These are phyloP conservation scores for Pleurotus tuber-regium DNA, from an alignment of 768 basidiomycete species.

Conservation along the genomic window DNA sequence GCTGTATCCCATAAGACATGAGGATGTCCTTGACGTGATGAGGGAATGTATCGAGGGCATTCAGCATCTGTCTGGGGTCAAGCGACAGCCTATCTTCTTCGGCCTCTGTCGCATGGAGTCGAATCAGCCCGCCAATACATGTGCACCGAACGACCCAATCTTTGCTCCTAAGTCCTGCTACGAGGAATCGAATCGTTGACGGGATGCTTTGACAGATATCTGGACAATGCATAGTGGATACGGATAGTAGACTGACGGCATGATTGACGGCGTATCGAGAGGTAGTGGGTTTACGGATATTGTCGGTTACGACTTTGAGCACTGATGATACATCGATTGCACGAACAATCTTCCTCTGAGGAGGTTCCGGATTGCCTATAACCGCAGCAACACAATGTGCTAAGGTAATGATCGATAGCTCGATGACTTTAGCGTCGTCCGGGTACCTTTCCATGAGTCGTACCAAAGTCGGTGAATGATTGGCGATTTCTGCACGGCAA, in stretches of 20 bases:
- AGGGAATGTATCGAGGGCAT: constrained; percentile 40
- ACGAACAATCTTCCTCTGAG: constrained; percentile 34
- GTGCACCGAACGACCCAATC: constrained; percentile 52
- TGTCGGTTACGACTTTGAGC: constrained; percentile 39
- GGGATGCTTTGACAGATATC: constrained; percentile 43
- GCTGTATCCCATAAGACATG: constrained; percentile 43
- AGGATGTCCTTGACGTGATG: constrained; percentile 43
- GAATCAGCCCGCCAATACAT: constrained; percentile 52
- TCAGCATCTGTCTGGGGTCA: constrained; percentile 49
- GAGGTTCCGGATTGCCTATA: constrained; percentile 32
- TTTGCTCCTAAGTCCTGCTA: constrained; percentile 52
- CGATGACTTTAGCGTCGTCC: constrained; percentile 47
- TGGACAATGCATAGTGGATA: constrained; percentile 41
- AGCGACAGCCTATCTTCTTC: constrained; percentile 44
- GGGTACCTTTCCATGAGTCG: constrained; percentile 43
- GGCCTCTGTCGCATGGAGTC: constrained; percentile 40
- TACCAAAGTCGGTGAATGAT: constrained; percentile 37
- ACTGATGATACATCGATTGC: constrained; percentile 42
- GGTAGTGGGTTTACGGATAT: constrained; percentile 40
- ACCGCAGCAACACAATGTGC: constrained; percentile 50
- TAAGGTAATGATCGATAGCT: constrained; percentile 49
- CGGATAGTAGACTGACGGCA: constrained; percentile 44
- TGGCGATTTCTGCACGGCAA: constrained; percentile 50
- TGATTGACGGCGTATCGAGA: constrained; percentile 48
- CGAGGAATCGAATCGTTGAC: constrained; percentile 45